Percentiles rank a stretch among this genome's conserved stretches.
Conservation (phyloP, 1,284 basidiomycete genomes). For the Peniophora sp. region DNA sequence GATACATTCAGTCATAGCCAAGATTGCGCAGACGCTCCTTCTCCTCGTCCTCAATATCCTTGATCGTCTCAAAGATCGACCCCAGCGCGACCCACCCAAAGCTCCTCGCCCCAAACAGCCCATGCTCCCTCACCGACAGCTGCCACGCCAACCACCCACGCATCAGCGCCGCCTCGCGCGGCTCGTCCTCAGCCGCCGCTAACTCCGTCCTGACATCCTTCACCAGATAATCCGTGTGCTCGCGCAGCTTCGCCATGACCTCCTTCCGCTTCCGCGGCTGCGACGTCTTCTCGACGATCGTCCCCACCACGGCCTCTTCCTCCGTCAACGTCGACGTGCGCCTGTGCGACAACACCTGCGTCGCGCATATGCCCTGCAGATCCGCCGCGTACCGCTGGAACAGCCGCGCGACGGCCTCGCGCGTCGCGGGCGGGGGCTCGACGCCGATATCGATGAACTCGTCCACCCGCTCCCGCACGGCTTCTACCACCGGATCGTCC, state of each 20-base stretch:
- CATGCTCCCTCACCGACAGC: conserved; percentile 25
- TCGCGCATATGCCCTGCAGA: conserved; percentile 15
- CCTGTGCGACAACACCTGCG: conserved; percentile 8
- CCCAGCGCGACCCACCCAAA: conserved; percentile 53
- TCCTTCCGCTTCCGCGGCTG: conserved; percentile 16
- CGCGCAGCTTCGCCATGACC: conserved; percentile 13
- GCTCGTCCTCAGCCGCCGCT: conserved; percentile 31
- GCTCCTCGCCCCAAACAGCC: conserved; percentile 44
- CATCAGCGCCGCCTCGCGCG: conserved; percentile 29
- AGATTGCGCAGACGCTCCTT: neutral
- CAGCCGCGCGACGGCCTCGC: neutral
- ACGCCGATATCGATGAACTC: conserved; percentile 17
- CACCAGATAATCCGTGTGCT: conserved; percentile 14
- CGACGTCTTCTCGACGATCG: conserved; percentile 17
- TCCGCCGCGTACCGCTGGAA: conserved; percentile 11
- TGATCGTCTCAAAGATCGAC: conserved; percentile 35
- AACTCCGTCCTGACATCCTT: conserved; percentile 38
- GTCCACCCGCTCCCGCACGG: conserved; percentile 16
- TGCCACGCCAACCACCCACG: conserved; percentile 47
- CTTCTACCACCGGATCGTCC: conserved; percentile 11
- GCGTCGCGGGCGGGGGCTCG: neutral
- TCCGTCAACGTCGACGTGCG: conserved; percentile 13
- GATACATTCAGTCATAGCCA: neutral
- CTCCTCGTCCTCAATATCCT: conserved; percentile 21
- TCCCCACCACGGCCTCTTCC: conserved; percentile 20